Evolutionary conservation across 257 asterid species (phyloP).

Genomic region (Nicotiana noctiflora): DNA sequence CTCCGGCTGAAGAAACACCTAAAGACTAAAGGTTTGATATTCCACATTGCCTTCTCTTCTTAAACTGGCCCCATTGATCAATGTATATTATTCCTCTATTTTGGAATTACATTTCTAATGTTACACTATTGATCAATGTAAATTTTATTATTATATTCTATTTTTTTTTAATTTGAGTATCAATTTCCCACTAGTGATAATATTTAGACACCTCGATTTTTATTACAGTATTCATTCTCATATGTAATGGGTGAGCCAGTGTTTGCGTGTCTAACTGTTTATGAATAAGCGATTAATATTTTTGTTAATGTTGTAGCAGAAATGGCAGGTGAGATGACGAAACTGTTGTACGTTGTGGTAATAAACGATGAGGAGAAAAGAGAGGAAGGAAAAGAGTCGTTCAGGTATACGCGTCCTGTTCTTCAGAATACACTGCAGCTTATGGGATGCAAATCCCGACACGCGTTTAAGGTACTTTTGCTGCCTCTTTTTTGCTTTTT

Average conservation of each 20-base stretch:
- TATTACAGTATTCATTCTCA: no score
- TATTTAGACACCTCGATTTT: neutral
- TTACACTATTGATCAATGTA: no score
- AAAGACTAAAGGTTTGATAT: neutral
- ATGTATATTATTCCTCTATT: no score
- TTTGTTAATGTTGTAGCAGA: neutral
- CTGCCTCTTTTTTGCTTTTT: neutral
- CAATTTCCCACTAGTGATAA: no score
- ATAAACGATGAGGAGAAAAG: conserved; percentile 32
- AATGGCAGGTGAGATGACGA: conserved; percentile 48
- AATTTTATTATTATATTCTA: no score
- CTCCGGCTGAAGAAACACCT: neutral
- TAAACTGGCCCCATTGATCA: neutral
- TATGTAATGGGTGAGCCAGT: no score
- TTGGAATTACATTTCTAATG: no score
- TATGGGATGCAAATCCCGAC: conserved; percentile 83
- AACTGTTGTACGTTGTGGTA: conserved; percentile 58
- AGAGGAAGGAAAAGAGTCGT: conserved; percentile 32
- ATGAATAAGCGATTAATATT: neutral
- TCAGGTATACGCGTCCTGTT: conserved; percentile 70
- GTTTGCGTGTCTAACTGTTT: no score
- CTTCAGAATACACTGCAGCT: conserved; percentile 72
- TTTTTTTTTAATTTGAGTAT: no score
- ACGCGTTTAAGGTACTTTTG: conserved; percentile 54
- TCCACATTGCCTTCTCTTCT: neutral